phyloP scores from a whole-genome alignment of 768 basidiomycete genomes.

The Pisolithus tinctorius region DNA sequence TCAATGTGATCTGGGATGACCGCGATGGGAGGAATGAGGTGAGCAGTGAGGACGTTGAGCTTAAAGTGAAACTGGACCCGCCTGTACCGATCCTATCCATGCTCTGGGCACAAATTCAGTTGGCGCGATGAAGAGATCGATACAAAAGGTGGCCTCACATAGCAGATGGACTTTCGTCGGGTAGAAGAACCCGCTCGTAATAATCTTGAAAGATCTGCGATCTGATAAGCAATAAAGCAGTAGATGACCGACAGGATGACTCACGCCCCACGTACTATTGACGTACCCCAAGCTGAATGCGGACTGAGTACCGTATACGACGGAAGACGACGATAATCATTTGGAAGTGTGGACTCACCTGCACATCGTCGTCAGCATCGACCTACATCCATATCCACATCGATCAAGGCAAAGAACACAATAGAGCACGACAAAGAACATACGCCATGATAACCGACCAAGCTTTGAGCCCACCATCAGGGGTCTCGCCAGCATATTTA shows the following conservation, averaged over 20 bases:
- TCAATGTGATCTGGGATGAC: slow-evolving; percentile 46
- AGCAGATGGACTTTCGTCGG: slow-evolving; percentile 44
- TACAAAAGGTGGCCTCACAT: slow-evolving; percentile 39
- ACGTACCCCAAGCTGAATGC: slow-evolving; percentile 54
- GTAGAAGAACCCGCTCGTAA: slow-evolving; percentile 51
- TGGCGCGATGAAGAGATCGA: neutral
- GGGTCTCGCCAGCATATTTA: slow-evolving; percentile 17
- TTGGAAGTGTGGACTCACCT: slow-evolving; percentile 26
- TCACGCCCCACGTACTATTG: slow-evolving; percentile 63
- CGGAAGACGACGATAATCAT: neutral
- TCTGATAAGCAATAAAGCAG: neutral
- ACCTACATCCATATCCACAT: slow-evolving; percentile 2
- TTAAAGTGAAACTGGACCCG: slow-evolving; percentile 13
- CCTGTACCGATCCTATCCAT: slow-evolving; percentile 79
- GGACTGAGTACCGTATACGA: neutral
- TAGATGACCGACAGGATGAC: slow-evolving; percentile 13
- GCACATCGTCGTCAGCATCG: slow-evolving; percentile 28
- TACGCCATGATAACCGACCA: slow-evolving; percentile 26
- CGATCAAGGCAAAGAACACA: neutral
- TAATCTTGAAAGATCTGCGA: slow-evolving; percentile 68
- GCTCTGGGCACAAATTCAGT: slow-evolving; percentile 36
- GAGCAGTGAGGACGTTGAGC: neutral
- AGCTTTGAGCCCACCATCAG: slow-evolving; percentile 26
- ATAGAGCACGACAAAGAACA: neutral
- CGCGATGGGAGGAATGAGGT: neutral